A percentile compares a stretch with the other conserved stretches of the same genome.
These are phyloP conservation scores for Prunus dulcis DNA, from an alignment of 306 rosid genomes.

Conservation along the genomic window DNA sequence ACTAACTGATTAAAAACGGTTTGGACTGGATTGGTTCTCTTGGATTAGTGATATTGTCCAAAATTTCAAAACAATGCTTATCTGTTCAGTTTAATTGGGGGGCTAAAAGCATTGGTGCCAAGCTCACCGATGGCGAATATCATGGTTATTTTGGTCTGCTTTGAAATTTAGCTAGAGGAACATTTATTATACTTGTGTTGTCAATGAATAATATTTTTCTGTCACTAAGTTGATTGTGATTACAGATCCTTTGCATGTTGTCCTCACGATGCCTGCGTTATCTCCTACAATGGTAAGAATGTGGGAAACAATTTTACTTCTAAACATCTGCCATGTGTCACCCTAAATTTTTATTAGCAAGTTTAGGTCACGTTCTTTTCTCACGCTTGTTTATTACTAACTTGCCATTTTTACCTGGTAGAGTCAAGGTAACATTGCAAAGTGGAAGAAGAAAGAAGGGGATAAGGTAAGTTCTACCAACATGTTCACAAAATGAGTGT, in stretches of 20 bases:
- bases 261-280: constrained; percentile 88
- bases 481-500: constrained; percentile 19
- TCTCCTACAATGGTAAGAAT: constrained; percentile 96
- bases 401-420: constrained; percentile 17
- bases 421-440: constrained; percentile 91
- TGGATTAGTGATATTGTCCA: background rate
- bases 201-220: background rate
- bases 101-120: background rate
- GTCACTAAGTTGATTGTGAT: constrained; percentile 21
- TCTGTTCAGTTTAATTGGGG: background rate
- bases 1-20: background rate
- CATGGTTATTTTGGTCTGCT: background rate
- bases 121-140: background rate
- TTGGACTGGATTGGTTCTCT: background rate
- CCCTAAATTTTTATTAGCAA: constrained; percentile 18
- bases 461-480: constrained; percentile 68
- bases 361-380: constrained; percentile 22
- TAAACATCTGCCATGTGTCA: constrained; percentile 8
- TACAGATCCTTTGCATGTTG: constrained; percentile 63
- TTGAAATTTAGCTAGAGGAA: background rate
- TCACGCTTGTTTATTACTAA: constrained; percentile 11
- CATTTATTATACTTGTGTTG: background rate
- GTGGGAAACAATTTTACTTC: background rate
- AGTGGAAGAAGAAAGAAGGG: constrained; percentile 93
- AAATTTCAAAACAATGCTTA: background rate